phyloP scores from a whole-genome alignment of 2,329 filamentous ascomycete genomes.

The Aspergillus oerlinghausenensis region DNA sequence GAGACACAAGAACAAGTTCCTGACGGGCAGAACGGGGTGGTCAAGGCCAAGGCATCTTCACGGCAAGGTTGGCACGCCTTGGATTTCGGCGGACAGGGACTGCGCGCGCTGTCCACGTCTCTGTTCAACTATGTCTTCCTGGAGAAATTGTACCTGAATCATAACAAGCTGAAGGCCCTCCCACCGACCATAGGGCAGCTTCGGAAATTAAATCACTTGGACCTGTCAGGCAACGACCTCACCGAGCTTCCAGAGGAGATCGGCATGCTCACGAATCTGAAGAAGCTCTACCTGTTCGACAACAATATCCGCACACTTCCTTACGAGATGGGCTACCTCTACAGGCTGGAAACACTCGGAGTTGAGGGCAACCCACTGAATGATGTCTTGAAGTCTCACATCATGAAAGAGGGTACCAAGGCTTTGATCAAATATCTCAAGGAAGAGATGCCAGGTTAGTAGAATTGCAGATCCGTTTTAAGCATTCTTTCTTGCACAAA shows the following conservation, averaged over 20 bases:
- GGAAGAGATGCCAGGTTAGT: constrained; percentile 78
- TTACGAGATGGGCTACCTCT: constrained; percentile 81
- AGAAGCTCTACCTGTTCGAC: constrained; percentile 80
- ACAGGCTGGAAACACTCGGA: constrained; percentile 81
- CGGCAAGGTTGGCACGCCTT: constrained; percentile 87
- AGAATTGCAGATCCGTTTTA: neutral
- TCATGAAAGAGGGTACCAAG: constrained; percentile 83
- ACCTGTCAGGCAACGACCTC: constrained; percentile 85
- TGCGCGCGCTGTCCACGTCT: constrained; percentile 72
- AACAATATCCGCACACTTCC: constrained; percentile 81
- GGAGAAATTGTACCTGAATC: constrained; percentile 86
- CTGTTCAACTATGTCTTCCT: constrained; percentile 88
- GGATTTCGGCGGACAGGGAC: constrained; percentile 92
- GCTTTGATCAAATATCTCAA: constrained; percentile 77
- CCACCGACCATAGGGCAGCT: constrained; percentile 77
- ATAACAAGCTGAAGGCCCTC: constrained; percentile 81
- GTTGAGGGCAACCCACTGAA: constrained; percentile 88
- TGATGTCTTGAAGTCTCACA: constrained; percentile 68
- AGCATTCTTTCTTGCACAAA: constrained; percentile 14
- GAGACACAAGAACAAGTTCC: constrained; percentile 46
- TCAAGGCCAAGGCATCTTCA: constrained; percentile 51
- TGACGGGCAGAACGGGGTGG: constrained; percentile 62
- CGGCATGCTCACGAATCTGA: constrained; percentile 93
- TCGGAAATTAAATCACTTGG: constrained; percentile 74
- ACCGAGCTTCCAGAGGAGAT: constrained; percentile 79